phyloP scores from a whole-genome alignment of 345 rosid genomes.

The Mercurialis annua region DNA sequence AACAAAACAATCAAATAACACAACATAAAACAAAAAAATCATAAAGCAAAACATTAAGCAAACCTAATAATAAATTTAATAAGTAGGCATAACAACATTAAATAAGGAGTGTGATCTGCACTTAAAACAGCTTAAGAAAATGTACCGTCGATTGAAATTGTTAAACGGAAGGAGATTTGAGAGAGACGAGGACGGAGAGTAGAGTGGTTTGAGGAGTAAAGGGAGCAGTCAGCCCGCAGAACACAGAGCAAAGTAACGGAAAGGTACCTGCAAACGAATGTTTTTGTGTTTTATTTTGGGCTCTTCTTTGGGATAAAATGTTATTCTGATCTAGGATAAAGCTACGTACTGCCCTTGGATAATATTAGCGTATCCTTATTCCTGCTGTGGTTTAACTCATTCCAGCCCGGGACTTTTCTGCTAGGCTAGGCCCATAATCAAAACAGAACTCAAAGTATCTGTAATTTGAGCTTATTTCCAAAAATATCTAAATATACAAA shows the following conservation, averaged over 20 bases:
- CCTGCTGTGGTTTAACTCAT: too few species aligned
- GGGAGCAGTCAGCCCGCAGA: constrained; percentile 14
- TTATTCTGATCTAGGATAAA: too few species aligned
- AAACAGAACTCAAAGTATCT: too few species aligned
- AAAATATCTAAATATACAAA: too few species aligned
- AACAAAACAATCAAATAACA: constrained; percentile 3
- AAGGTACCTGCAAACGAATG: constrained; percentile 19
- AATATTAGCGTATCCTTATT: too few species aligned
- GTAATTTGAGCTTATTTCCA: too few species aligned
- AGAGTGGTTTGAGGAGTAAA: constrained; percentile 12
- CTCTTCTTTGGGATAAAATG: too few species aligned
- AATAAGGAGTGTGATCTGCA: constrained; percentile 12
- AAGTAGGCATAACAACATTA: background rate
- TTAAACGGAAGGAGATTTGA: constrained; percentile 9
- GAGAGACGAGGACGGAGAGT: background rate
- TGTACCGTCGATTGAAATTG: constrained; percentile 29
- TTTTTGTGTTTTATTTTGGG: too few species aligned
- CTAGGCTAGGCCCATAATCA: background rate
- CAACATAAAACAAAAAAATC: background rate
- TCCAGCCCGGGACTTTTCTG: background rate
- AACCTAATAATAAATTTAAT: background rate
- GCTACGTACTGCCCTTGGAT: too few species aligned
- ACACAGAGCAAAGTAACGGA: constrained; percentile 2
- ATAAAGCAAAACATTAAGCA: background rate
- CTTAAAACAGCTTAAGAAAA: background rate